Evolutionary conservation across 495 filamentous ascomycete species (phyloP).

Genomic region (Trichocladium antarcticum): DNA sequence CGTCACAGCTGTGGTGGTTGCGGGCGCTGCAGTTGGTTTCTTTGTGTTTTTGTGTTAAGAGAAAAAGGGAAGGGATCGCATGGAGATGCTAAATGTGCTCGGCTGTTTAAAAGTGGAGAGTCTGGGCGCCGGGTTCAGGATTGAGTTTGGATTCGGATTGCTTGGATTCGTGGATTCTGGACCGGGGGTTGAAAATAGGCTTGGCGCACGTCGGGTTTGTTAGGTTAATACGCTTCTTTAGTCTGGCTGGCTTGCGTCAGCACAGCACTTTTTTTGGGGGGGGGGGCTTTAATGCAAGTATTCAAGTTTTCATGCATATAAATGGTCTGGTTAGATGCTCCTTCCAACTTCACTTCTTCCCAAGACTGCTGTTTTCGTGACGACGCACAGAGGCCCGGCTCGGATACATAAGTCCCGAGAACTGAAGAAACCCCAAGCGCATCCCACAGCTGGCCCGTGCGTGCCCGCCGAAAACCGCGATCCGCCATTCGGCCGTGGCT

Average conservation of each 20-base stretch:
- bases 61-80: background rate
- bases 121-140: no score
- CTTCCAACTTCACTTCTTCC: no score
- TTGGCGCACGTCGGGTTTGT: background rate
- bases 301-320: no score
- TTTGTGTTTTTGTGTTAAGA: conserved; percentile 8
- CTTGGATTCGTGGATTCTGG: no score
- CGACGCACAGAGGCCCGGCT: no score
- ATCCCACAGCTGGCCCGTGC: conserved; percentile 15
- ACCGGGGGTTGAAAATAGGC: background rate
- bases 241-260: background rate
- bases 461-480: conserved; percentile 11
- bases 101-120: no score
- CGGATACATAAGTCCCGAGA: background rate
- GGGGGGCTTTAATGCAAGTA: no score
- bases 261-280: background rate
- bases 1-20: background rate
- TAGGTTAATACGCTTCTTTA: background rate
- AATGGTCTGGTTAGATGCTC: no score
- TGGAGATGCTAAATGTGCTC: no score
- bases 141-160: no score
- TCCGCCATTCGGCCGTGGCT: conserved; percentile 11
- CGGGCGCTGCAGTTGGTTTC: background rate
- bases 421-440: background rate
- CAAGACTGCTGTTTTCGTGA: no score